phyloP scores from a whole-genome alignment of 257 asterid genomes.

The Nicotiana tabacum region DNA sequence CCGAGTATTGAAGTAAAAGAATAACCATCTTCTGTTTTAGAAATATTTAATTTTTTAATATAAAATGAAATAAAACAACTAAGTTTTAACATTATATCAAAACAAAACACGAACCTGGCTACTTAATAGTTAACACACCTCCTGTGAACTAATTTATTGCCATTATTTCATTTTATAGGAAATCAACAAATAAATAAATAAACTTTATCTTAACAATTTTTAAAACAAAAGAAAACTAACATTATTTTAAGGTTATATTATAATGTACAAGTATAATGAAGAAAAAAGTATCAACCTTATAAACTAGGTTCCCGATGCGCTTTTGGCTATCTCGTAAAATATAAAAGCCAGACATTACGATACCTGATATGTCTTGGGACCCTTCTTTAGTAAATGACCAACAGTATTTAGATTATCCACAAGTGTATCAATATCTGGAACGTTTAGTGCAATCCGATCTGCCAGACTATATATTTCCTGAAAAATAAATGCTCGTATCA shows the following conservation, averaged over 20 bases:
- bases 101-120: not conserved
- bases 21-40: not conserved
- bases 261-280: not conserved
- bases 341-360: not conserved
- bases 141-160: not conserved
- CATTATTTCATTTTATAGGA: not conserved
- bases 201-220: not conserved
- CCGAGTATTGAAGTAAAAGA: not conserved
- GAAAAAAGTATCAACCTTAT: not conserved
- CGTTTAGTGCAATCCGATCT: slow-evolving; percentile 67
- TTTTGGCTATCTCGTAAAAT: not conserved
- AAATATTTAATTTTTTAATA: not conserved
- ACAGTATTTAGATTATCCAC: slow-evolving; percentile 76
- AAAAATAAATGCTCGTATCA: slow-evolving; percentile 16
- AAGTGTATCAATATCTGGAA: slow-evolving; percentile 81
- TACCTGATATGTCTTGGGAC: slow-evolving; percentile 93
- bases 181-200: not conserved
- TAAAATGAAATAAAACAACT: not conserved
- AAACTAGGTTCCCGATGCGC: not conserved
- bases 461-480: slow-evolving; percentile 94
- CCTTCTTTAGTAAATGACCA: slow-evolving; percentile 90
- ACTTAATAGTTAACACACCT: not conserved
- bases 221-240: not conserved
- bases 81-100: not conserved
- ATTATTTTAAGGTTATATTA: not conserved